Base-by-base conservation (phyloP, 139 green algal genomes). In the Chlamydomonas sp. region DNA sequence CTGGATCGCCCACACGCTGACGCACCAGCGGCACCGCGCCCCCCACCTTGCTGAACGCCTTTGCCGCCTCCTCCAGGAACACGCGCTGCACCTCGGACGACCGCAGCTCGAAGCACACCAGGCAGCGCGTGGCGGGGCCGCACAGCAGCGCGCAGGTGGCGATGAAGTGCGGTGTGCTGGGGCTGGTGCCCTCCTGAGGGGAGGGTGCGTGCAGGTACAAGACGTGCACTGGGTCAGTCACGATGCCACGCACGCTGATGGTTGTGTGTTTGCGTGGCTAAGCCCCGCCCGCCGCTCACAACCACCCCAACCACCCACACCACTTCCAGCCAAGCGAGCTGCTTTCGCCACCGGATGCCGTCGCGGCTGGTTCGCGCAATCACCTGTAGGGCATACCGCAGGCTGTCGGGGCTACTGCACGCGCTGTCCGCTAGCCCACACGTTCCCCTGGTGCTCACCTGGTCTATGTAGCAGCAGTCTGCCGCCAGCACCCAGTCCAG, bases 391-490 rank as follows among this genome's bases (percentile, higher is more conserved):
- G 5, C 10, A 73, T n/a, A 62, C 16, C 16, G 31, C n/a, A 18
- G n/a, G 17, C 14, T 81, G 76, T 63, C n/a, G 76, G n/a, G n/a
- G n/a, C n/a, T 75, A 49, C 31, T 49, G 31, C 31, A 49, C 31
- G 31, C 31, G 31, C 31, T 49, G 31, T 49, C 31, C 31, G 31
- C 31, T 49, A 49, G 31, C 31, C 31, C 31, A 49, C 31, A 49
- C 31, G 31, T 49, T 49, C 31, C 31, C 31, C 31, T 60, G 14
- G 1, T 12, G 63, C 87, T 60, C 61, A 89, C 90, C 69, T 93
- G 88, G 79, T 95, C 93, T n/a, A 95, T 92, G 85, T 94, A 94
- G 72, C 88, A 92, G 83, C 91, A 94, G 85, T 94, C 91, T 17
- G 91, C 91, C 14, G 93, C 93, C 0, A 95, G 18, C 10, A 93